Percentiles rank a stretch among this genome's conserved stretches.
phyloP scores from a whole-genome alignment of 2,329 filamentous ascomycete genomes.

The Fusarium sp. region DNA sequence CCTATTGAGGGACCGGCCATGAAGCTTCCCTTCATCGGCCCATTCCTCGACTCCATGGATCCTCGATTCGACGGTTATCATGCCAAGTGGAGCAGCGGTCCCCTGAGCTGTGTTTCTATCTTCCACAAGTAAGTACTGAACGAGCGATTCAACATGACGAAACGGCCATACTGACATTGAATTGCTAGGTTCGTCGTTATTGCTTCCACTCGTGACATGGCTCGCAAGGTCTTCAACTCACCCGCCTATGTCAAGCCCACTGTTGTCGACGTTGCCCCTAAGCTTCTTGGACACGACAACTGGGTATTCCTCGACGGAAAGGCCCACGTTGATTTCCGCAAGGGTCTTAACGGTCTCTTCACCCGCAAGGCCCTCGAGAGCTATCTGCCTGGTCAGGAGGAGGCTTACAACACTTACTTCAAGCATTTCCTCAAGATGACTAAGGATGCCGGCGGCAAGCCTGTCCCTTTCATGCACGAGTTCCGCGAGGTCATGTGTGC shows the following conservation, averaged over 20 bases:
- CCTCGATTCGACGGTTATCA: slow-evolving; percentile 93
- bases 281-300: slow-evolving; percentile 90
- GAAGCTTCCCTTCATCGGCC: slow-evolving; percentile 92
- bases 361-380: slow-evolving; percentile 86
- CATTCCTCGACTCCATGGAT: slow-evolving; percentile 90
- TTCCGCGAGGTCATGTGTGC: slow-evolving; percentile 97
- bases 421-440: slow-evolving; percentile 80
- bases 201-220: slow-evolving; percentile 92
- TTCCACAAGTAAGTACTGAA: slow-evolving; percentile 86
- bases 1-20: slow-evolving; percentile 77
- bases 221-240: slow-evolving; percentile 96
- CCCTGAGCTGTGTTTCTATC: slow-evolving; percentile 95
- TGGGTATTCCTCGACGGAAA: slow-evolving; percentile 99
- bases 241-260: slow-evolving; percentile 93
- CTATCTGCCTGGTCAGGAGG: slow-evolving; percentile 93
- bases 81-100: slow-evolving; percentile 90
- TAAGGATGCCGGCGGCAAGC: slow-evolving; percentile 75
- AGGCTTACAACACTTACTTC: slow-evolving; percentile 90
- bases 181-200: slow-evolving; percentile 88
- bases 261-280: slow-evolving; percentile 92
- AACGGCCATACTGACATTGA: slow-evolving; percentile 10
- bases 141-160: background rate
- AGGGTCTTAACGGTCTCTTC: slow-evolving; percentile 94
- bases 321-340: slow-evolving; percentile 94
- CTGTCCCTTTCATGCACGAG: slow-evolving; percentile 86